Conservation (phyloP, 192 early-diverging fungal species). For the Endogone sp. region DNA sequence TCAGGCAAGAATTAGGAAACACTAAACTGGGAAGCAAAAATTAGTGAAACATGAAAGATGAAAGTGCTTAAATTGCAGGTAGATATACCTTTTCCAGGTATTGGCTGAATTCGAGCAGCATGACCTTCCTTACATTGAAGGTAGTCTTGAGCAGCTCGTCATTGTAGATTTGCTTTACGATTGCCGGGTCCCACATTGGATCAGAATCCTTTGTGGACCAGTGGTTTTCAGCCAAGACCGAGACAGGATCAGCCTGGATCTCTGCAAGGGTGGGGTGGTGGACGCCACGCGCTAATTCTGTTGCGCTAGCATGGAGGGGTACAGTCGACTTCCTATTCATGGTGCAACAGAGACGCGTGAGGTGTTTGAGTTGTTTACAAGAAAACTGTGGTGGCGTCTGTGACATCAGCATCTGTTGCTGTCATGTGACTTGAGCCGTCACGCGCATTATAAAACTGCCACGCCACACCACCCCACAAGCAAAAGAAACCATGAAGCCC, state of each 20-base stretch:
- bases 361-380: neutral
- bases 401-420: slow-evolving; percentile 2
- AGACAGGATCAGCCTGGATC: slow-evolving; percentile 50
- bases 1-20: too few relatives aligned
- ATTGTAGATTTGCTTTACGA: slow-evolving; percentile 61
- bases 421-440: neutral
- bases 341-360: neutral
- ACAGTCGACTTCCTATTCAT: slow-evolving; percentile 35
- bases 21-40: neutral
- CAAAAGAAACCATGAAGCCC: neutral
- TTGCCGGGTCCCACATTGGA: slow-evolving; percentile 37
- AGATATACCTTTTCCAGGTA: slow-evolving; percentile 67
- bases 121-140: slow-evolving; percentile 56
- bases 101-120: slow-evolving; percentile 71
- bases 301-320: slow-evolving; percentile 36
- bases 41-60: slow-evolving; percentile 10
- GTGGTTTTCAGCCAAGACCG: slow-evolving; percentile 32
- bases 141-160: slow-evolving; percentile 47
- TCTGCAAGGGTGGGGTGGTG: slow-evolving; percentile 47
- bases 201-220: slow-evolving; percentile 25
- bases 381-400: neutral
- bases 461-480: too few relatives aligned
- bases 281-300: slow-evolving; percentile 21
- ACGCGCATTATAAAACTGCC: too few relatives aligned
- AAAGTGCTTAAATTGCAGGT: neutral